phyloP scores from a whole-genome alignment of 306 rosid species.

The Sicyos baderoa region DNA sequence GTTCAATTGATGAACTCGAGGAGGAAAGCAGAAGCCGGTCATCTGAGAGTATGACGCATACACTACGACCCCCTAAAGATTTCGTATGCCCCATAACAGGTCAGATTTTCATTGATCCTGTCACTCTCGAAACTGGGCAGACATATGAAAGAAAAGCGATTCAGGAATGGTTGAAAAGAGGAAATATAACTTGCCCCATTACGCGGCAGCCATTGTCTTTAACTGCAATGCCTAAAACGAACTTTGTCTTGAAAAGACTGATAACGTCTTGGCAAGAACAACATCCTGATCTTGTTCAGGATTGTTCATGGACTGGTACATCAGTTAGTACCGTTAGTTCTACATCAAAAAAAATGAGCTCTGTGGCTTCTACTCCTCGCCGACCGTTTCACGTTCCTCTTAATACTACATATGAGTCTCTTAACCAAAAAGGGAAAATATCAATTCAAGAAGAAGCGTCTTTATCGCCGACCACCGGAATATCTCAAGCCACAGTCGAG shows the following conservation, averaged over 20 bases:
- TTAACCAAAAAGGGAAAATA: constrained; percentile 50
- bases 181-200: constrained; percentile 84
- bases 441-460: constrained; percentile 32
- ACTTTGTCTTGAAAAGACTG: constrained; percentile 85
- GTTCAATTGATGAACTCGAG: constrained; percentile 46
- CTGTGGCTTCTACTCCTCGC: constrained; percentile 30
- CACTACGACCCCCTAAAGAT: constrained; percentile 71
- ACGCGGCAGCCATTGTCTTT: constrained; percentile 69
- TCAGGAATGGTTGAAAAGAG: constrained; percentile 87
- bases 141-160: constrained; percentile 89
- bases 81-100: constrained; percentile 87
- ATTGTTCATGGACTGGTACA: constrained; percentile 46
- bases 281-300: constrained; percentile 66
- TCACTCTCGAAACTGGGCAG: constrained; percentile 95
- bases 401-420: constrained; percentile 34
- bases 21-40: constrained; percentile 51
- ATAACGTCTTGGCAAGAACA: constrained; percentile 86
- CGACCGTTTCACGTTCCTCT: constrained; percentile 32
- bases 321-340: constrained; percentile 37
- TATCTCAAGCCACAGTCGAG: constrained; percentile 78
- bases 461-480: constrained; percentile 71
- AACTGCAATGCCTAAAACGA: constrained; percentile 60
- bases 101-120: constrained; percentile 77
- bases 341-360: constrained; percentile 34
- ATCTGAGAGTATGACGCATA: constrained; percentile 38